Percentiles rank a stretch among this genome's conserved stretches.
phyloP scores from a whole-genome alignment of 495 filamentous ascomycete species.

The Schizothecium vesticola region DNA sequence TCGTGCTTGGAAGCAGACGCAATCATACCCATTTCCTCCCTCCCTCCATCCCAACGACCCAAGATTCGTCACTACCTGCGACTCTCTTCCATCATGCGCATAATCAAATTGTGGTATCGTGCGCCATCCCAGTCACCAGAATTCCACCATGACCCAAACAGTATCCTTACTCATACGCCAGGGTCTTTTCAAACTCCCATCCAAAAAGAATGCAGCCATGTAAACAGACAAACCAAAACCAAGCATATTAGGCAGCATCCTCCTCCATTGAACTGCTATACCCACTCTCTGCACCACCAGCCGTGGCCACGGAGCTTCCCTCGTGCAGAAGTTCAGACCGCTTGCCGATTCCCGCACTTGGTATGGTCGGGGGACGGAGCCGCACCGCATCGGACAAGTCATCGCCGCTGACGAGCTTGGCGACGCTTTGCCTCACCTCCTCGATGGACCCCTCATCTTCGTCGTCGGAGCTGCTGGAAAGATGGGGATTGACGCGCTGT shows the following conservation, averaged over 20 bases:
- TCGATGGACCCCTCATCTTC: slow-evolving; percentile 18
- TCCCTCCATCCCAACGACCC: not conserved
- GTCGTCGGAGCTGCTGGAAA: slow-evolving; percentile 26
- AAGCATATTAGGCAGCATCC: slow-evolving; percentile 2
- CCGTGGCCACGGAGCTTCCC: slow-evolving; percentile 41
- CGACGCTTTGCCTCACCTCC: not conserved
- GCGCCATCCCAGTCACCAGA: not conserved
- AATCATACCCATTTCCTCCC: not conserved
- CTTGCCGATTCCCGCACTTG: slow-evolving; percentile 12
- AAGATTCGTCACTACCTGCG: not conserved
- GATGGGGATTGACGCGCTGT: slow-evolving; percentile 27
- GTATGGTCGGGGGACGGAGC: not conserved
- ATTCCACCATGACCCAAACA: not conserved
- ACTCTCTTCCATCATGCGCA: not conserved
- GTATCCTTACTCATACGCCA: not conserved
- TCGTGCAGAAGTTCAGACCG: slow-evolving; percentile 19
- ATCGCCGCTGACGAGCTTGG: not conserved
- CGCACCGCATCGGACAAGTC: not conserved
- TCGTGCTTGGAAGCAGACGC: not conserved
- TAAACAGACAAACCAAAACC: not conserved
- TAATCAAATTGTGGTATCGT: not conserved
- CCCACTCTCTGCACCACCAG: slow-evolving; percentile 38
- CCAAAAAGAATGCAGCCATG: not conserved
- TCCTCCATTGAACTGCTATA: slow-evolving; percentile 38
- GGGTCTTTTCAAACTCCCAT: not conserved